Conservation (phyloP, 345 rosid genomes). For the Clarkia xantiana region DNA sequence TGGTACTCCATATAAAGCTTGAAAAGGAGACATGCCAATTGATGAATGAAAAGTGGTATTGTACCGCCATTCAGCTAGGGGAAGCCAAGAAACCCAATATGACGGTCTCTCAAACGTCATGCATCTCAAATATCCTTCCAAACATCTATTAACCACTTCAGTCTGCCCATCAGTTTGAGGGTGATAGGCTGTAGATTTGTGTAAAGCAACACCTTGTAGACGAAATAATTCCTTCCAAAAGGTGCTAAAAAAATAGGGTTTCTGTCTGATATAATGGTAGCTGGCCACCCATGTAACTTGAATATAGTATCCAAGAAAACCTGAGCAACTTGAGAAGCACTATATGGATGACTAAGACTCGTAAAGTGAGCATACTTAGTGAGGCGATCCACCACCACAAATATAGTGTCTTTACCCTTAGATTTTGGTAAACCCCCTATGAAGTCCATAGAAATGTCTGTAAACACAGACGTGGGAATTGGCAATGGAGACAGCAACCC, state of each 20-base stretch:
- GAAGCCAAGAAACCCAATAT: too few species aligned
- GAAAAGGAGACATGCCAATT: too few species aligned
- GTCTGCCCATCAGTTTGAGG: too few species aligned
- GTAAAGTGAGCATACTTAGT: neutral
- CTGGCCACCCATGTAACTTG: constrained; percentile 4
- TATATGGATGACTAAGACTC: neutral
- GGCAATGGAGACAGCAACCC: neutral
- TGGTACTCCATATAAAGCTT: too few species aligned
- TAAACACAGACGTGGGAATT: neutral
- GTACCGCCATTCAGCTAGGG: too few species aligned
- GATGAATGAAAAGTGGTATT: too few species aligned
- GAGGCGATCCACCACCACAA: constrained; percentile 1
- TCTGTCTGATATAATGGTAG: neutral
- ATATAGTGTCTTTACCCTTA: neutral
- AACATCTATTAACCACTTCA: too few species aligned
- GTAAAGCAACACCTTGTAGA: neutral
- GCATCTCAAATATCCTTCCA: too few species aligned
- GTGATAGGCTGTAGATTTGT: neutral
- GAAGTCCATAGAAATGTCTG: constrained; percentile 3
- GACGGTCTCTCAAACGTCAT: too few species aligned
- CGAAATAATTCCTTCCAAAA: constrained; percentile 1
- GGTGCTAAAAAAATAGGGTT: neutral
- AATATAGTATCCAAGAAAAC: neutral
- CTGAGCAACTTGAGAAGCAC: neutral
- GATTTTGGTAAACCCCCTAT: constrained; percentile 1